Percentiles rank a stretch among this genome's conserved stretches.
These are phyloP conservation scores for Boletellus ananas DNA, from an alignment of 768 basidiomycete genomes.

Conservation along the genomic window DNA sequence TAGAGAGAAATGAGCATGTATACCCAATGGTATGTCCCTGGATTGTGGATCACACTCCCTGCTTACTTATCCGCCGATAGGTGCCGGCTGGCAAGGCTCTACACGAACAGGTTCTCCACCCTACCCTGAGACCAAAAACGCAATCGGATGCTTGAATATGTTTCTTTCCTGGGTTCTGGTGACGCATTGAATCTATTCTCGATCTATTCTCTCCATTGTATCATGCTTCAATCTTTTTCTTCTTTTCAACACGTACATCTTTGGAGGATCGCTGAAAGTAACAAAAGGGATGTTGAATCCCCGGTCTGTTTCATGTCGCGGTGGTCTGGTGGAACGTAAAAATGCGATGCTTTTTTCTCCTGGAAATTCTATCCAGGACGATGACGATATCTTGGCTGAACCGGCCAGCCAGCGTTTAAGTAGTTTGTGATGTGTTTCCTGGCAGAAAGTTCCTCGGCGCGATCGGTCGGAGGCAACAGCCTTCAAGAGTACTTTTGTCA, in stretches of 20 bases:
- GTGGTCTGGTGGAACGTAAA: slow-evolving; percentile 2
- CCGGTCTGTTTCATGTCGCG: slow-evolving; percentile 1
- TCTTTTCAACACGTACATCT: slow-evolving; percentile 2
- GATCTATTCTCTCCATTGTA: slow-evolving; percentile 10
- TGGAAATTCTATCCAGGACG: background rate
- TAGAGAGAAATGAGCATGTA: slow-evolving; percentile 82
- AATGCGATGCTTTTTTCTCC: slow-evolving; percentile 3
- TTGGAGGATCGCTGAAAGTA: slow-evolving; percentile 1
- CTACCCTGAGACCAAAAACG: slow-evolving; percentile 37
- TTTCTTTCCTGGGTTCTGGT: background rate
- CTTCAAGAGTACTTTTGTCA: no score
- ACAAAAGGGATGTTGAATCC: slow-evolving; percentile 26
- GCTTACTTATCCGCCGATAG: slow-evolving; percentile 32
- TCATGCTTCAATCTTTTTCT: slow-evolving; percentile 10
- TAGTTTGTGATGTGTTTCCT: background rate
- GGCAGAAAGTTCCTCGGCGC: no score
- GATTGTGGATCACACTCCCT: background rate
- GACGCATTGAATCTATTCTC: background rate
- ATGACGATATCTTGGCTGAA: no score
- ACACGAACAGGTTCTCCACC: slow-evolving; percentile 86
- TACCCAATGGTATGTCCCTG: slow-evolving; percentile 73
- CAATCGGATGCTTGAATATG: slow-evolving; percentile 23
- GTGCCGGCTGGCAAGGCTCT: slow-evolving; percentile 92
- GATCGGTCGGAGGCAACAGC: no score
- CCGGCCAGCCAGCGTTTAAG: no score